phyloP scores from a whole-genome alignment of 805 yeast species.

The Metschnikowia similis region DNA sequence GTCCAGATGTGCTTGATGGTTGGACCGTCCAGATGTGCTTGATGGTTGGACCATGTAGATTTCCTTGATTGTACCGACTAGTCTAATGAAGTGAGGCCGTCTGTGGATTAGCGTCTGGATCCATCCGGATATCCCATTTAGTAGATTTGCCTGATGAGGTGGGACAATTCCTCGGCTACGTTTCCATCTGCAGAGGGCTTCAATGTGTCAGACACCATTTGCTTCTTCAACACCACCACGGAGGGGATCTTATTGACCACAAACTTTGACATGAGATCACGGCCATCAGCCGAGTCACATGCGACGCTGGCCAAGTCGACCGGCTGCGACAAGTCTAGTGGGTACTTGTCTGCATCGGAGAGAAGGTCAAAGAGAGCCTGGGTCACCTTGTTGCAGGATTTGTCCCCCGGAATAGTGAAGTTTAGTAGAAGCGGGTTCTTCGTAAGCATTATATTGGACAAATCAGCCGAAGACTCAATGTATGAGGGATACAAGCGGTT shows the following conservation, averaged over 20 bases:
- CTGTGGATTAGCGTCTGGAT: too few species aligned
- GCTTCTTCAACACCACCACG: constrained; percentile 62
- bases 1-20: too few species aligned
- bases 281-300: constrained; percentile 60
- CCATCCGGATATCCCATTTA: background rate
- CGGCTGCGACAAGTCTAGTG: constrained; percentile 33
- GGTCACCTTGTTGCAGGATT: constrained; percentile 57
- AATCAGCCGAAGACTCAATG: constrained; percentile 54
- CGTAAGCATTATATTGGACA: constrained; percentile 49
- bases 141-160: constrained; percentile 26
- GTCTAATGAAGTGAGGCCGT: too few species aligned
- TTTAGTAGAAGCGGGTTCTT: constrained; percentile 65
- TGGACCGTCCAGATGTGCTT: too few species aligned
- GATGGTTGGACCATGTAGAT: too few species aligned
- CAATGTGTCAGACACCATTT: constrained; percentile 44
- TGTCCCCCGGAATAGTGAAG: constrained; percentile 67
- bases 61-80: too few species aligned
- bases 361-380: constrained; percentile 48
- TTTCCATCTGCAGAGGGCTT: constrained; percentile 18
- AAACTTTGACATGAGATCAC: constrained; percentile 55
- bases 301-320: constrained; percentile 70
- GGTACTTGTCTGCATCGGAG: constrained; percentile 20
- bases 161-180: constrained; percentile 28
- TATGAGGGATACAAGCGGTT: constrained; percentile 38
- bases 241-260: constrained; percentile 57